Conservation (phyloP, 352 stramenopile species). For the Peronospora farinosa region DNA sequence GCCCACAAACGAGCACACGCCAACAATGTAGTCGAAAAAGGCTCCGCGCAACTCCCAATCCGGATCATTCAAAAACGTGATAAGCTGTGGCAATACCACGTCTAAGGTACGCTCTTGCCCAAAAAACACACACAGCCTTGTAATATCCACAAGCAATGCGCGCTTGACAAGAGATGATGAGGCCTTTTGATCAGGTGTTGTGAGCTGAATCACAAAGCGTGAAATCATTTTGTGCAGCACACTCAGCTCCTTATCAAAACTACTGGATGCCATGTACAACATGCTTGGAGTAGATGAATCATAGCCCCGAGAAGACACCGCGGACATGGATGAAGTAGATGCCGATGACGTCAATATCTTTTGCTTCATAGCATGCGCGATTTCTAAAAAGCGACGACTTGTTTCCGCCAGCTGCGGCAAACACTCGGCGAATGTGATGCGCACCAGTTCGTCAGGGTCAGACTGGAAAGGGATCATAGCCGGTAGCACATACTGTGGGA, state of each 20-base stretch:
- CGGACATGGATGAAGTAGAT: constrained; percentile 35
- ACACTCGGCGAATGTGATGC: constrained; percentile 92
- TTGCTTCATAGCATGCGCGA: constrained; percentile 86
- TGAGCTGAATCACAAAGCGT: constrained; percentile 91
- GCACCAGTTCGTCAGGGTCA: constrained; percentile 89
- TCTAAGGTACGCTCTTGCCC: constrained; percentile 91
- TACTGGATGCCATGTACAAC: constrained; percentile 67
- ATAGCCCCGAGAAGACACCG: constrained; percentile 31
- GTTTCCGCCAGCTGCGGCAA: constrained; percentile 90
- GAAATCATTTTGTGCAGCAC: constrained; percentile 91
- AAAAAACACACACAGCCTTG: constrained; percentile 96
- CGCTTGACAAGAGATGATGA: constrained; percentile 92
- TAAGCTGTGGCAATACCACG: constrained; percentile 93
- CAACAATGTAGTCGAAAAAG: constrained; percentile 92
- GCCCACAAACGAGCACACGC: constrained; percentile 92
- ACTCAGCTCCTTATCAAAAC: constrained; percentile 91
- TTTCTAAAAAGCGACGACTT: constrained; percentile 90
- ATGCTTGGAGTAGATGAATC: constrained; percentile 24
- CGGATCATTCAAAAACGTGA: constrained; percentile 96
- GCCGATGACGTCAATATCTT: constrained; percentile 40
- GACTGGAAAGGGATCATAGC: constrained; percentile 84
- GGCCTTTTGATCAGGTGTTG: constrained; percentile 81
- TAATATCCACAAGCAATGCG: constrained; percentile 91
- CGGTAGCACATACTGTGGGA: constrained; percentile 95
- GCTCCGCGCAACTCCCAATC: constrained; percentile 86